Evolutionary conservation across 257 asterid genomes (phyloP), one percentile per base, ranked within the genome.

Genomic region (Jacaranda mimosifolia): DNA sequence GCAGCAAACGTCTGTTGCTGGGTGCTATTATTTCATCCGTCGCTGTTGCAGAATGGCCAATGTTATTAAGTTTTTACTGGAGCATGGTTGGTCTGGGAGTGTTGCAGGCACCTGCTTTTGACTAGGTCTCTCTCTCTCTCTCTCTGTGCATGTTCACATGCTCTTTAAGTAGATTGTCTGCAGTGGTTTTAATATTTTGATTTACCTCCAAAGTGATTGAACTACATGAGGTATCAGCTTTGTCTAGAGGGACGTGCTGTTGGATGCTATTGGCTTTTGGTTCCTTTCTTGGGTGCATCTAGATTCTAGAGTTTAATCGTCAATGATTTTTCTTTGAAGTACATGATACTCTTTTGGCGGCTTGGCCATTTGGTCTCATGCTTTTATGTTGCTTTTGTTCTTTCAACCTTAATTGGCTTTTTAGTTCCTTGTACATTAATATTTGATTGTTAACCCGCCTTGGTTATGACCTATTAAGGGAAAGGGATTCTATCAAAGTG

Each of bases 81-180:
- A 86, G 88, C 85, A 86, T 89, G 86, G 94, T 89, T 91, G 97
- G 88, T 89, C 92, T 88, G 87, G 90, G 88, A 83, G 81, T 86
- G 73, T 85, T 89, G 93, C 94, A 65, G 97, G 97, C 92, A 85
- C 96, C 63, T 90, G 87, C 94, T 89, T 75, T 80, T 81, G 85
- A 84, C 80, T 80, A 86, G 96, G 96, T 89, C 57, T 79, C 45
- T 67, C 70, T 55, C 70, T 64, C 81, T 17, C 63, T 36, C 76
- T 15, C 56, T 48, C 73, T 60, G 32, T 38, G 15, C 35, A 4
- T 53, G 15, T 67, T 38, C 26, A 52, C 6, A 14, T 36, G 60
- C n/a, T 13, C 42, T 17, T 19, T 73, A 13, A 14, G 1, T 57
- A 18, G 49, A 51, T 56, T 63, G 21, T 53, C 18, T 9, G 7